phyloP scores from a whole-genome alignment of 1,139 yeast species.

The Meyerozyma guilliermondii region DNA sequence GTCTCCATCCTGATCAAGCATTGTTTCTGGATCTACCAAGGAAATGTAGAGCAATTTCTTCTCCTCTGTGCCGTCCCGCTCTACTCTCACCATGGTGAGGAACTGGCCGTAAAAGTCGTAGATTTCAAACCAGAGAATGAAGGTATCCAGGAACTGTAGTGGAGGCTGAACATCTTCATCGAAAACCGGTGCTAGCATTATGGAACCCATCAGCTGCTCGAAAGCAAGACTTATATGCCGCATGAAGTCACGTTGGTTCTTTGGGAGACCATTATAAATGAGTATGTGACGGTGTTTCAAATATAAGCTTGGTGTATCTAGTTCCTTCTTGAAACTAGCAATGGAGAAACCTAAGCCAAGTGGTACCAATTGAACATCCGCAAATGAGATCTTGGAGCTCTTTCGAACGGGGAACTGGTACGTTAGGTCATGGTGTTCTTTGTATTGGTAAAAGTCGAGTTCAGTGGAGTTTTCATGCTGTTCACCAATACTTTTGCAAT shows the following conservation, averaged over 20 bases:
- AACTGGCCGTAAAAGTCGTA: slow-evolving; percentile 31
- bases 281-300: slow-evolving; percentile 21
- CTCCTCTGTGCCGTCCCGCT: slow-evolving; percentile 17
- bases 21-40: slow-evolving; percentile 27
- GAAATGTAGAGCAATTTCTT: slow-evolving; percentile 15
- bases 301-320: slow-evolving; percentile 11
- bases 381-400: slow-evolving; percentile 21
- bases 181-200: slow-evolving; percentile 24
- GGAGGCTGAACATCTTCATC: slow-evolving; percentile 10
- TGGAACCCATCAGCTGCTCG: slow-evolving; percentile 19
- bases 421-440: background rate
- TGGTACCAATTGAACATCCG: slow-evolving; percentile 21
- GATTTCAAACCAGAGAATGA: slow-evolving; percentile 33
- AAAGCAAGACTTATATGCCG: slow-evolving; percentile 17
- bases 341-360: slow-evolving; percentile 30
- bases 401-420: background rate
- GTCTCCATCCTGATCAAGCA: slow-evolving; percentile 30
- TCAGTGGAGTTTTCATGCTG: slow-evolving; percentile 4
- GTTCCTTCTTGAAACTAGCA: slow-evolving; percentile 16
- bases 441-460: background rate
- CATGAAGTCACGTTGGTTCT: slow-evolving; percentile 13
- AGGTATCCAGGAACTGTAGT: slow-evolving; percentile 30
- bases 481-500: slow-evolving; percentile 33
- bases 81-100: slow-evolving; percentile 18
- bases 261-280: slow-evolving; percentile 18